Evolutionary conservation across 1,284 basidiomycete species (phyloP).

Genomic region (Fomitiporia mediterranea): DNA sequence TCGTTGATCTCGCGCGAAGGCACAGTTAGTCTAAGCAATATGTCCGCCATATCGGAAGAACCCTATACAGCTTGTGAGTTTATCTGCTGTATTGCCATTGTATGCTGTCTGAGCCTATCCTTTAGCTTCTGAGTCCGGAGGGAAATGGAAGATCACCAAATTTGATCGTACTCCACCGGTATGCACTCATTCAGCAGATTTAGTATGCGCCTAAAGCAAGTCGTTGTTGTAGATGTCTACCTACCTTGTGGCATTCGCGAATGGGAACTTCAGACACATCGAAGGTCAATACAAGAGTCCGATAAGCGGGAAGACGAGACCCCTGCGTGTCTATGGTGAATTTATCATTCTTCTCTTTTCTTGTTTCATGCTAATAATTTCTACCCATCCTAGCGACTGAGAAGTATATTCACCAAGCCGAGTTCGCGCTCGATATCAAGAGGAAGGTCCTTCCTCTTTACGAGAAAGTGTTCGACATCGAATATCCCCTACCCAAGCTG

Average conservation of each 20-base stretch:
- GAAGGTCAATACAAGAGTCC: slow-evolving; percentile 80
- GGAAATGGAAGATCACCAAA: slow-evolving; percentile 76
- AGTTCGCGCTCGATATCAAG: slow-evolving; percentile 88
- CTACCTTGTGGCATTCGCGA: slow-evolving; percentile 90
- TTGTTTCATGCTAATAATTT: too few relatives aligned
- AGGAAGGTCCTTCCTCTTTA: slow-evolving; percentile 86
- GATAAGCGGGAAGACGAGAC: slow-evolving; percentile 76
- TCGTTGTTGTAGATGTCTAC: slow-evolving; percentile 61
- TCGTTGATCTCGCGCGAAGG: slow-evolving; percentile 80
- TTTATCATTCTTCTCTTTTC: not conserved
- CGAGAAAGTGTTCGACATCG: slow-evolving; percentile 88
- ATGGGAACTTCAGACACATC: slow-evolving; percentile 75
- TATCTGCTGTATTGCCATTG: not conserved
- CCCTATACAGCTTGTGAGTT: slow-evolving; percentile 29
- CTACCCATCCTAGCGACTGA: slow-evolving; percentile 56
- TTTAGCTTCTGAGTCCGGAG: slow-evolving; percentile 23
- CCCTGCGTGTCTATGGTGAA: slow-evolving; percentile 79
- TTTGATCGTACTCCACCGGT: slow-evolving; percentile 71
- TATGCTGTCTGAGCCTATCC: not conserved
- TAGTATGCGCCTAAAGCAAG: not conserved
- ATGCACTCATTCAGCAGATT: slow-evolving; percentile 4
- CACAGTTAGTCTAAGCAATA: slow-evolving; percentile 83
- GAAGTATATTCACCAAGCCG: slow-evolving; percentile 79
- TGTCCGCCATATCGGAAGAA: slow-evolving; percentile 65
- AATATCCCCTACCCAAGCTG: slow-evolving; percentile 90